Evolutionary conservation across 257 asterid species (phyloP).

Genomic region (Leonotis leonurus): DNA sequence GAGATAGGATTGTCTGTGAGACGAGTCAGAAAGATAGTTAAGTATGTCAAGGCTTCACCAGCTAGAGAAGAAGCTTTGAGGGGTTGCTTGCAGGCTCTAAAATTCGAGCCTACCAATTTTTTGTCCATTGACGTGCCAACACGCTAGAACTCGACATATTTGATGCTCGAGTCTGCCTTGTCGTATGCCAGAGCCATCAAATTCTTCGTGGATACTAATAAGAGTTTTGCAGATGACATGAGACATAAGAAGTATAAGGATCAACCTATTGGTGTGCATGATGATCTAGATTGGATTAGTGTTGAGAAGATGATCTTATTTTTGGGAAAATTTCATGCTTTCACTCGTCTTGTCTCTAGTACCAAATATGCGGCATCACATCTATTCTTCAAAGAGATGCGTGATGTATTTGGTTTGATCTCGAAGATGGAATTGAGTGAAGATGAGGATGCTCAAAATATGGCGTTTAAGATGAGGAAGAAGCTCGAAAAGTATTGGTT

Average conservation of each 20-base stretch:
- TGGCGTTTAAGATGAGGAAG: background rate
- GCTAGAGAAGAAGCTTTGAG: no score
- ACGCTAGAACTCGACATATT: background rate
- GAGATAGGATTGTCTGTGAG: background rate
- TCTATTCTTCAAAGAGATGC: background rate
- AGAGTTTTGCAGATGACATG: background rate
- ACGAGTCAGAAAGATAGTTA: background rate
- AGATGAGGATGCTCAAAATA: background rate
- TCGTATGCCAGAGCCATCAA: background rate
- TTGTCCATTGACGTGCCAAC: background rate
- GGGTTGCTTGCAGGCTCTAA: background rate
- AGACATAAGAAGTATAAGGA: background rate
- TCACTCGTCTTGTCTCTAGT: background rate
- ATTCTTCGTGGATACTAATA: no score
- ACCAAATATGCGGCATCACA: background rate
- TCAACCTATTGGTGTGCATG: no score
- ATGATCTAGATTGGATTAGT: no score
- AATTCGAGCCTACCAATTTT: background rate
- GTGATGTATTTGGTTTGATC: background rate
- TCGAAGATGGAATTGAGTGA: no score
- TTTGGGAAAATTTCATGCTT: background rate
- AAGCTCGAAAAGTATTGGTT: background rate
- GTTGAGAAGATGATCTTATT: background rate
- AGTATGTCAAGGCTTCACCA: background rate
- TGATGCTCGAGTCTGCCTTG: background rate